phyloP scores from a whole-genome alignment of 2,329 filamentous ascomycete species.

The Ascochyta rabiei region DNA sequence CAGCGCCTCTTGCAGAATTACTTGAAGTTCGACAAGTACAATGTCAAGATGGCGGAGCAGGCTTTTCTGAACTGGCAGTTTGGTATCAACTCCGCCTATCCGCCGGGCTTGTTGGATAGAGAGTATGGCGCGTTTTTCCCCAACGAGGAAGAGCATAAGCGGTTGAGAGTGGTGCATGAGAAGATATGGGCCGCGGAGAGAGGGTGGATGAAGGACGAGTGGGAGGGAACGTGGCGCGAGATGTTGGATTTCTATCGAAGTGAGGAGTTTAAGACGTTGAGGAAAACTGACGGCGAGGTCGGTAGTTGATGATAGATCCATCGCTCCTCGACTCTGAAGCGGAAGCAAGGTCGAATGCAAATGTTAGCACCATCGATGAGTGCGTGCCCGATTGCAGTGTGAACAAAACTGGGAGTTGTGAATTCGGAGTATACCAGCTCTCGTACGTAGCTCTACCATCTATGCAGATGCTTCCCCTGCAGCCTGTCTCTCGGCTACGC shows the following conservation, averaged over 20 bases:
- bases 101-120: constrained; percentile 29
- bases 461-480: constrained; percentile 54
- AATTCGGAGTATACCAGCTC: too few relatives aligned
- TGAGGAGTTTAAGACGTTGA: constrained; percentile 23
- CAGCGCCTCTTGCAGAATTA: constrained; percentile 41
- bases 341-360: too few relatives aligned
- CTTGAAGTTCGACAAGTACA: constrained; percentile 37
- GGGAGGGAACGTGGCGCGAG: constrained; percentile 32
- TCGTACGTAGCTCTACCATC: neutral
- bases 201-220: constrained; percentile 34
- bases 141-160: constrained; percentile 28
- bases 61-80: constrained; percentile 46
- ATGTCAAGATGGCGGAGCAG: constrained; percentile 42
- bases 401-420: too few relatives aligned
- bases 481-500: constrained; percentile 61
- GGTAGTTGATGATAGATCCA: neutral
- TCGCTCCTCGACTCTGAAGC: too few relatives aligned
- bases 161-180: constrained; percentile 44
- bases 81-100: constrained; percentile 34
- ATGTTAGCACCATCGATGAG: neutral
- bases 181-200: constrained; percentile 38
- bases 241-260: constrained; percentile 36
- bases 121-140: constrained; percentile 40
- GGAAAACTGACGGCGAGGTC: constrained; percentile 17
- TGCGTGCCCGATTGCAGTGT: too few relatives aligned